phyloP scores from a whole-genome alignment of 768 basidiomycete genomes.

The Boletellus ananiceps region DNA sequence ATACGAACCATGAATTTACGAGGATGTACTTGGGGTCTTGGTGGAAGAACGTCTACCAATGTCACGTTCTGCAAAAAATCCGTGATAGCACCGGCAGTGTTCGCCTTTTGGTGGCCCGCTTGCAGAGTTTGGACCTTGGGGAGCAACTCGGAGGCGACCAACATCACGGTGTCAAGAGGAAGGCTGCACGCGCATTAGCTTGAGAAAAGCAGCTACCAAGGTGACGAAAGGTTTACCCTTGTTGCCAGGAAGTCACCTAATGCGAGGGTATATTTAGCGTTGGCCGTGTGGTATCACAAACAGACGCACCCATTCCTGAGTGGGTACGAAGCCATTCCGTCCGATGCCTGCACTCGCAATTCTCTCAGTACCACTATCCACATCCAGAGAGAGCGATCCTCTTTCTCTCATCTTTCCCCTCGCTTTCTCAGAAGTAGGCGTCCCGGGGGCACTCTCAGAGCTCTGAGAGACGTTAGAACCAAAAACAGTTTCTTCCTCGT shows the following conservation, averaged over 20 bases:
- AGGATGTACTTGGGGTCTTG: constrained; percentile 56
- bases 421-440: constrained; percentile 73
- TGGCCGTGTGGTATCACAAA: neutral
- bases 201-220: neutral
- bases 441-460: constrained; percentile 32
- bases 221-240: constrained; percentile 56
- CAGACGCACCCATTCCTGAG: constrained; percentile 85
- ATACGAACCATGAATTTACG: constrained; percentile 70
- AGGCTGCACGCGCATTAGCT: constrained; percentile 45
- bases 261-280: constrained; percentile 1
- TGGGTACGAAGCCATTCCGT: constrained; percentile 89
- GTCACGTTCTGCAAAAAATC: constrained; percentile 70
- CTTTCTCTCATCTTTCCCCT: constrained; percentile 88
- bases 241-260: constrained; percentile 91
- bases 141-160: constrained; percentile 83
- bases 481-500: constrained; percentile 18
- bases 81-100: constrained; percentile 62
- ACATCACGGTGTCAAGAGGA: constrained; percentile 82
- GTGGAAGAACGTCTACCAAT: constrained; percentile 70
- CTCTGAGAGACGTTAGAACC: constrained; percentile 43
- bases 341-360: constrained; percentile 70
- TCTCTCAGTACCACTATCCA: constrained; percentile 54
- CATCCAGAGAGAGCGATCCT: constrained; percentile 49
- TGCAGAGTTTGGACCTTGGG: constrained; percentile 84
- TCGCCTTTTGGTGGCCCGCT: constrained; percentile 55